A percentile compares a stretch with the other conserved stretches of the same genome.
Evolutionary conservation across 331 rosid genomes (phyloP).

Genomic region (Spiraea crenata): DNA sequence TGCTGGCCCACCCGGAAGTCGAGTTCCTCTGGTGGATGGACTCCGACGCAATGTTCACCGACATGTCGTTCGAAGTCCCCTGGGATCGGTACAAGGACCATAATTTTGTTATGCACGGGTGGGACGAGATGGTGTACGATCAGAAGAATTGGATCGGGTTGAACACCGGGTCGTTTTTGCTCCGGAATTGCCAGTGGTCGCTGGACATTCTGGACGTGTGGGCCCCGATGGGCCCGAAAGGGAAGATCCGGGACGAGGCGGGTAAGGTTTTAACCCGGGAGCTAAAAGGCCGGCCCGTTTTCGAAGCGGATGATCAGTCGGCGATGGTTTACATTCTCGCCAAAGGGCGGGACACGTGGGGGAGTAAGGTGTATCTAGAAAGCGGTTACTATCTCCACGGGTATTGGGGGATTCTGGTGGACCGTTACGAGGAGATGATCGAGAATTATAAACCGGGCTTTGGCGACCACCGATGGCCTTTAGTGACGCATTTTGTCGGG

Average conservation of each 20-base stretch:
- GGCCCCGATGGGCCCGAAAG: constrained; percentile 98
- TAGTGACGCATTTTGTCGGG: constrained; percentile 94
- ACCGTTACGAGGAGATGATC: constrained; percentile 78
- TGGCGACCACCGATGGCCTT: constrained; percentile 92
- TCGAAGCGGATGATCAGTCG: constrained; percentile 92
- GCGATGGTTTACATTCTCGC: constrained; percentile 83
- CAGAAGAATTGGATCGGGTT: constrained; percentile 86
- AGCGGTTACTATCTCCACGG: constrained; percentile 74
- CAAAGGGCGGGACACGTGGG: constrained; percentile 63
- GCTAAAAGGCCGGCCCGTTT: constrained; percentile 71
- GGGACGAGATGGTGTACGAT: constrained; percentile 86
- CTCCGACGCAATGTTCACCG: constrained; percentile 93
- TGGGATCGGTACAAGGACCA: constrained; percentile 80
- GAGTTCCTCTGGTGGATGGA: constrained; percentile 98
- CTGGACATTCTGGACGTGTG: constrained; percentile 80
- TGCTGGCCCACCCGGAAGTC: constrained; percentile 66
- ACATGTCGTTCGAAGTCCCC: constrained; percentile 92
- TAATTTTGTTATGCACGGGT: constrained; percentile 83
- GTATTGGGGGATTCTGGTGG: constrained; percentile 89
- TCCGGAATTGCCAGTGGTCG: constrained; percentile 85
- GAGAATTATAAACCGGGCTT: constrained; percentile 81
- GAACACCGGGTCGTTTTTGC: constrained; percentile 73
- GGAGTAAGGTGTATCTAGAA: constrained; percentile 73
- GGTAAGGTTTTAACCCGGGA: constrained; percentile 75
- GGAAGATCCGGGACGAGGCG: constrained; percentile 83